These are phyloP conservation scores for Fistulifera pelliculosa DNA, from an alignment of 108 stramenopile species.

Conservation along the genomic window DNA sequence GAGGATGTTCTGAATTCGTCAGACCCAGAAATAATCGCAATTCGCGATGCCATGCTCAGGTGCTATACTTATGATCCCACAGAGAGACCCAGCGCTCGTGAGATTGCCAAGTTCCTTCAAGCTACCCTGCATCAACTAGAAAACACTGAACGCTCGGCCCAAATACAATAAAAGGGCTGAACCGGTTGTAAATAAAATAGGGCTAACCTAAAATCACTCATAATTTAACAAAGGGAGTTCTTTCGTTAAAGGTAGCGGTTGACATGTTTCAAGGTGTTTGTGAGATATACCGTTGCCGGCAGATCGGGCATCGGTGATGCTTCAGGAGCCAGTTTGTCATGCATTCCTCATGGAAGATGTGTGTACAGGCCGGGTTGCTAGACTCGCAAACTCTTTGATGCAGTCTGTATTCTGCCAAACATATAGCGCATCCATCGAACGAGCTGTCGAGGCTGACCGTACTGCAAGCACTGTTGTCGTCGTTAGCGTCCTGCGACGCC, in stretches of 20 bases:
- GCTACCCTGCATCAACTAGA: conserved; percentile 21
- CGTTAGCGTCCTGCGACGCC: too few species aligned
- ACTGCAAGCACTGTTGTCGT: too few species aligned
- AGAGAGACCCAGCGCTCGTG: conserved; percentile 39
- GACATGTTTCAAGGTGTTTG: too few species aligned
- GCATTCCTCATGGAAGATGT: not conserved
- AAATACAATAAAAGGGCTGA: too few species aligned
- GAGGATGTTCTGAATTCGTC: conserved; percentile 27
- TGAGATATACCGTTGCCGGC: not conserved
- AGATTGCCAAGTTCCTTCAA: conserved; percentile 44
- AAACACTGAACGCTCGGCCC: not conserved
- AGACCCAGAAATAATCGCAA: conserved; percentile 46
- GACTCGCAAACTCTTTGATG: not conserved
- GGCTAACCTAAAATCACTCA: too few species aligned
- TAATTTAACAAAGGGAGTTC: too few species aligned
- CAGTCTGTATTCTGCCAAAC: not conserved
- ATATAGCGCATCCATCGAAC: not conserved
- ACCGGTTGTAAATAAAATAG: too few species aligned
- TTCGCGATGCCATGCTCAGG: conserved; percentile 54
- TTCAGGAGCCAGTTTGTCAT: conserved; percentile 1
- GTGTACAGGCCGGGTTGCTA: not conserved
- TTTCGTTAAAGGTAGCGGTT: too few species aligned
- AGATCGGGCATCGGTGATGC: not conserved
- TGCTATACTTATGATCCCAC: conserved; percentile 52
- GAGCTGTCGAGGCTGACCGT: too few species aligned